These are phyloP conservation scores for Cytospora chrysosperma DNA, from an alignment of 2,329 filamentous ascomycete genomes.

Conservation along the genomic window DNA sequence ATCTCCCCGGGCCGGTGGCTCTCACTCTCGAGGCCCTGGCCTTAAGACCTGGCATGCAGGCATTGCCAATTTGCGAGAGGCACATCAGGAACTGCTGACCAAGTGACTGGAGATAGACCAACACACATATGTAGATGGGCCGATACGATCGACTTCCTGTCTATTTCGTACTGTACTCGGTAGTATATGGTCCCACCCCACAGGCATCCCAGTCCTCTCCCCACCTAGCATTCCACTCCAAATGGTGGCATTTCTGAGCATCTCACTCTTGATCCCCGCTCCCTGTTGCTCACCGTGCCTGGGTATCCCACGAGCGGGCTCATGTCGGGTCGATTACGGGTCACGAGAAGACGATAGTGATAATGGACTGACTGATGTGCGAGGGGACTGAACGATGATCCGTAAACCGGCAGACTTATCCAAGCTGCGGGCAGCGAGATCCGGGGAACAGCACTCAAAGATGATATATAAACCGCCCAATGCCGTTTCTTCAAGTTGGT, in stretches of 20 bases:
- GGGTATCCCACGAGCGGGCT: too few relatives aligned
- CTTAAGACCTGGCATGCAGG: too few relatives aligned
- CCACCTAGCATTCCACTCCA: neutral
- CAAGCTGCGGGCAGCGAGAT: too few relatives aligned
- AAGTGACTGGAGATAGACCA: too few relatives aligned
- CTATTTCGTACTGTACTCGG: too few relatives aligned
- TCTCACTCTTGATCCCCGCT: neutral
- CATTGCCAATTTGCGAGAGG: too few relatives aligned
- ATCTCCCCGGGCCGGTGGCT: too few relatives aligned
- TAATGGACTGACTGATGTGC: neutral
- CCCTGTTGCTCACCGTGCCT: neutral
- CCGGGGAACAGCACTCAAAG: neutral
- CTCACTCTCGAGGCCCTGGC: too few relatives aligned
- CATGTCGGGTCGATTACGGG: neutral
- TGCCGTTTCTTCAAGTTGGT: neutral
- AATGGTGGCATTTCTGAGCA: neutral
- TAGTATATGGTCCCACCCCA: neutral
- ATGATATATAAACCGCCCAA: neutral
- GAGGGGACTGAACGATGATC: neutral
- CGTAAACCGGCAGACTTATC: neutral
- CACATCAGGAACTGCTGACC: too few relatives aligned
- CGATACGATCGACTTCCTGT: too few relatives aligned
- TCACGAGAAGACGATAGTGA: too few relatives aligned
- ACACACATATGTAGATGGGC: too few relatives aligned
- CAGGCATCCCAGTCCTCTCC: neutral